A percentile compares a stretch with the other conserved stretches of the same genome.
These are phyloP conservation scores for Carpinus viminea DNA, from an alignment of 306 rosid species.

Conservation along the genomic window DNA sequence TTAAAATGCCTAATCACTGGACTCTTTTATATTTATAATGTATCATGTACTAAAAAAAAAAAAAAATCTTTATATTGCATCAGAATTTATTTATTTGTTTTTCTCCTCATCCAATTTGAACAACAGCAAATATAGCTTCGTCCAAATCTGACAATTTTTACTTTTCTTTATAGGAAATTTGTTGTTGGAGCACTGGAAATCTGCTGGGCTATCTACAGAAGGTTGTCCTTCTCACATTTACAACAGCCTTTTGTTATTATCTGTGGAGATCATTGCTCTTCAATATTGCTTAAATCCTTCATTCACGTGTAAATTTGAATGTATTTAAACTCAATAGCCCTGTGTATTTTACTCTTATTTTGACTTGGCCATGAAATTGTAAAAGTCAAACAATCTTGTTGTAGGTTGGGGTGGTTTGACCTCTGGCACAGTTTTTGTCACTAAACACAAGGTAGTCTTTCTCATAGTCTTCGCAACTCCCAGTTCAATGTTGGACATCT, in stretches of 20 bases:
- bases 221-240: slow-evolving; percentile 39
- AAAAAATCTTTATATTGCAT: neutral
- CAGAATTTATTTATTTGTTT: neutral
- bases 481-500: neutral
- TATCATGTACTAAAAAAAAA: too few relatives aligned
- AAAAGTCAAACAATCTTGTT: neutral
- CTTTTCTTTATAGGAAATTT: slow-evolving; percentile 53
- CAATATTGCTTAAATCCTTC: neutral
- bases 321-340: neutral
- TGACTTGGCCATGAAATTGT: neutral
- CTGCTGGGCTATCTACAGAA: slow-evolving; percentile 63
- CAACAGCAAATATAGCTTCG: neutral
- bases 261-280: neutral
- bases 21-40: neutral
- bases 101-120: neutral
- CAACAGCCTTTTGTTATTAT: neutral
- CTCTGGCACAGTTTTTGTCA: neutral
- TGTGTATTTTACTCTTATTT: neutral
- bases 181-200: slow-evolving; percentile 76
- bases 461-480: neutral
- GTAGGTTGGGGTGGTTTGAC: neutral
- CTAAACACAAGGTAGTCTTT: neutral
- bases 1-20: neutral
- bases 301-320: neutral
- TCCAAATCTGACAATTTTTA: neutral